Evolutionary conservation across 352 stramenopile species (phyloP).

Genomic region (Globisporangium apiculatum): DNA sequence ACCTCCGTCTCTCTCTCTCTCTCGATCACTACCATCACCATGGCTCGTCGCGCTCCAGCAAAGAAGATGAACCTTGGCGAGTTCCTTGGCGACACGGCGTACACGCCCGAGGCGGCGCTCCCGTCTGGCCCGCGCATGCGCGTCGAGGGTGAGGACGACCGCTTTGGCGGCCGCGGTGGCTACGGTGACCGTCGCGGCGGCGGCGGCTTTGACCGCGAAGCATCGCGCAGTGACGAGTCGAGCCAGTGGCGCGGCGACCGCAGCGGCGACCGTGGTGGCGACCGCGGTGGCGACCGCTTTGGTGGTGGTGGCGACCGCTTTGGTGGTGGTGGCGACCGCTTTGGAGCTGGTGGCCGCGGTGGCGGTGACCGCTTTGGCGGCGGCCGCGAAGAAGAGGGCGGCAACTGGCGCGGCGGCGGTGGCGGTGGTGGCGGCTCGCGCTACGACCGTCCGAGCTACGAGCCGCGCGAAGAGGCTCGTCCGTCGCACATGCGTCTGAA

Average conservation of each 20-base stretch:
- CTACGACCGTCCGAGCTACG: slow-evolving; percentile 62
- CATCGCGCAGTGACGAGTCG: slow-evolving; percentile 36
- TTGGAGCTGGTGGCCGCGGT: slow-evolving; percentile 12
- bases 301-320: slow-evolving; percentile 6
- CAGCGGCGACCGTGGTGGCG: too few relatives aligned
- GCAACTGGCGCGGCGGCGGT: slow-evolving; percentile 8
- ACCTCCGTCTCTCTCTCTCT: too few relatives aligned
- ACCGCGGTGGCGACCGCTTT: too few relatives aligned
- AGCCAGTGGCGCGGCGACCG: slow-evolving; percentile 50
- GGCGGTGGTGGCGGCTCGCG: slow-evolving; percentile 26
- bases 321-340: not conserved
- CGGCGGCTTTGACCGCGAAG: slow-evolving; percentile 26
- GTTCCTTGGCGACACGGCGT: slow-evolving; percentile 65
- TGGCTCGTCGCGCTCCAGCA: slow-evolving; percentile 29
- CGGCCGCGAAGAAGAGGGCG: slow-evolving; percentile 8
- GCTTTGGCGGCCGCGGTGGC: slow-evolving; percentile 33
- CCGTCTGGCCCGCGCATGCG: slow-evolving; percentile 43
- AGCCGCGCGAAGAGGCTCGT: slow-evolving; percentile 52
- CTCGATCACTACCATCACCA: slow-evolving; percentile 7
- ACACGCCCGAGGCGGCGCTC: slow-evolving; percentile 52
- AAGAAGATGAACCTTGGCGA: slow-evolving; percentile 72
- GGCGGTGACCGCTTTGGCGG: slow-evolving; percentile 16
- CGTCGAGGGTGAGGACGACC: slow-evolving; percentile 47
- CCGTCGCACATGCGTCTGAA: slow-evolving; percentile 77
- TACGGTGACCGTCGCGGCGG: slow-evolving; percentile 22